Base-by-base conservation (phyloP, 2,329 filamentous ascomycete species). In the Paracoccidioides brasiliensis region DNA sequence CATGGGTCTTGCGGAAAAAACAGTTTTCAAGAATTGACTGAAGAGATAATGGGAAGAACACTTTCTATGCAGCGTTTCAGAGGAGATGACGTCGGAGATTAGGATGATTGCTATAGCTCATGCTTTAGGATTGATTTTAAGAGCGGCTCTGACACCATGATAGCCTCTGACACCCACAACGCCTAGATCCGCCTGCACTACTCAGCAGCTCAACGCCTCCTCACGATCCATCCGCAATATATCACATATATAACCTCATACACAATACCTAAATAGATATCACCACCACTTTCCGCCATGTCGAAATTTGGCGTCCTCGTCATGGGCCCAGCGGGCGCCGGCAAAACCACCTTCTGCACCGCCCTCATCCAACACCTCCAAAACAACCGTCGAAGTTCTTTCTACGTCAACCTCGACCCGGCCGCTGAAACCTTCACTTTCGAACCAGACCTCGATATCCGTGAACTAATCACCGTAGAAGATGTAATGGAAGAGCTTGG, bases 341-440 rank as follows among this genome's bases (percentile, higher is more conserved):
- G 93, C 74, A 98, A 95, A 81, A 94, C 90, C 33, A 98, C 93
- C 59, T 98, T 98, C 72, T 96, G 90, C 77, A 85, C 88, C 57
- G 83, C 89, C 63, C 80, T 98, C 64, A 96, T 97, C 69, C 90
- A 93, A 58, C 89, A 97, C 67, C 84, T 97, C 32, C 84, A 88
- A 64, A 86, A 90, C 68, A 90, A 88, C 72, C 87, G 88, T 55
- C 87, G 90, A n/a, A 94, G 90, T 52, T 88, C 87, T 72, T 95
- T 94, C 79, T 98, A 97, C 74, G 86, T 98, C 69, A 98, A 98
- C 74, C 88, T 98, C 66, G 93, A 98, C 70, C 93, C 93, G 5
- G 93, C 93, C 56, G 93, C 93, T 68, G 90, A 96, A 72, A 80
- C 84, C 51, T 97, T 98, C 72, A 84, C 85, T 66, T 95, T 95